Conservation (phyloP, 192 early-diverging fungal species). For the Rhizoclosmatium globosum region DNA sequence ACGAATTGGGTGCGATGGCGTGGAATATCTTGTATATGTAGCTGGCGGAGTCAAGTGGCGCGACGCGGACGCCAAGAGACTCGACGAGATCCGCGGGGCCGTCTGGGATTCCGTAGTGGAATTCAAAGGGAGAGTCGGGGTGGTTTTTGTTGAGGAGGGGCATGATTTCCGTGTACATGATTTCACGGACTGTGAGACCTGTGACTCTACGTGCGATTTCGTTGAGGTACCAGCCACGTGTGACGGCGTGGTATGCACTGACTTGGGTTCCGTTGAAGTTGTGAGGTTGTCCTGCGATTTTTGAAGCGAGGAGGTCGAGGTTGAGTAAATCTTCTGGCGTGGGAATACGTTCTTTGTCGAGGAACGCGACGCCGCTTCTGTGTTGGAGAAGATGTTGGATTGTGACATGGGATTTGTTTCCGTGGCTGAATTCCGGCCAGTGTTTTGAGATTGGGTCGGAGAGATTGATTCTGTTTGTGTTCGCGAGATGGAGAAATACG, state of each 20-base stretch:
- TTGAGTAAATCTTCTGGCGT: slow-evolving; percentile 54
- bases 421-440: slow-evolving; percentile 80
- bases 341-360: slow-evolving; percentile 57
- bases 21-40: slow-evolving; percentile 54
- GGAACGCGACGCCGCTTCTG: slow-evolving; percentile 67
- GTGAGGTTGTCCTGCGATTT: slow-evolving; percentile 67
- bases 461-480: slow-evolving; percentile 61
- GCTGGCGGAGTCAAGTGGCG: slow-evolving; percentile 56
- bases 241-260: slow-evolving; percentile 69
- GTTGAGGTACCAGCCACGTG: slow-evolving; percentile 78
- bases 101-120: slow-evolving; percentile 56
- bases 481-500: slow-evolving; percentile 67
- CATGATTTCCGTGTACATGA: slow-evolving; percentile 66
- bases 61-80: slow-evolving; percentile 35
- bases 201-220: slow-evolving; percentile 73
- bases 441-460: slow-evolving; percentile 58
- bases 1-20: slow-evolving; percentile 51
- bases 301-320: slow-evolving; percentile 55
- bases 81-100: slow-evolving; percentile 18
- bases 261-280: slow-evolving; percentile 63
- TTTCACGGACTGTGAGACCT: slow-evolving; percentile 64
- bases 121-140: slow-evolving; percentile 43
- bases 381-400: slow-evolving; percentile 69
- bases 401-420: slow-evolving; percentile 75
- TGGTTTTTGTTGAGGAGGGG: slow-evolving; percentile 28